Conservation (phyloP, 2,329 filamentous ascomycete species). For the Xylaria polymorpha region DNA sequence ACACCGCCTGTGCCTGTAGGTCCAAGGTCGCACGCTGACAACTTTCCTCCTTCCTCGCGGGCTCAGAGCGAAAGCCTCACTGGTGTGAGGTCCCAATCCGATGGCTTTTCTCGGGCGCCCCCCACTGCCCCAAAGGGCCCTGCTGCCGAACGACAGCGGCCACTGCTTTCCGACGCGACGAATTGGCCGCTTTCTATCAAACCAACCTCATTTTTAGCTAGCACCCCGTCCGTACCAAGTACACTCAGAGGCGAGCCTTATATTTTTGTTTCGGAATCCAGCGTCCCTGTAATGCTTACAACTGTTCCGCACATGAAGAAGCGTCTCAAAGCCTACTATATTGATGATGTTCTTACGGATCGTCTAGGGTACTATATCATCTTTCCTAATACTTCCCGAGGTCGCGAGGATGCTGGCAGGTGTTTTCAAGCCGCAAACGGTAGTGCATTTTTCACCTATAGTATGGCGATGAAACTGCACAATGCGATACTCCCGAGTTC, state of each 20-base stretch:
- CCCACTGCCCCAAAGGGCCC: constrained; percentile 90
- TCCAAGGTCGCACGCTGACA: constrained; percentile 49
- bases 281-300: constrained; percentile 85
- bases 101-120: constrained; percentile 71
- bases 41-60: constrained; percentile 31
- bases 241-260: constrained; percentile 85
- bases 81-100: constrained; percentile 49
- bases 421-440: constrained; percentile 84
- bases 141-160: constrained; percentile 63
- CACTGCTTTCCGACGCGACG: constrained; percentile 50
- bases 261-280: constrained; percentile 87
- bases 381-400: constrained; percentile 82
- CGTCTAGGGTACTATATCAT: constrained; percentile 89
- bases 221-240: constrained; percentile 72
- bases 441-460: constrained; percentile 88
- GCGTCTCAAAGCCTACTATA: constrained; percentile 82
- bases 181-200: constrained; percentile 56
- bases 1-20: constrained; percentile 43
- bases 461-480: constrained; percentile 89
- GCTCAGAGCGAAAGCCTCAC: constrained; percentile 22
- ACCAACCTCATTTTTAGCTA: constrained; percentile 66
- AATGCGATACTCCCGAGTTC: constrained; percentile 48
- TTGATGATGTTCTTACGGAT: constrained; percentile 85
- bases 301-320: constrained; percentile 93
- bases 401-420: constrained; percentile 82